Evolutionary conservation across 495 filamentous ascomycete species (phyloP), one percentile per base, ranked within the genome.

Genomic region (Penicillium canescens): DNA sequence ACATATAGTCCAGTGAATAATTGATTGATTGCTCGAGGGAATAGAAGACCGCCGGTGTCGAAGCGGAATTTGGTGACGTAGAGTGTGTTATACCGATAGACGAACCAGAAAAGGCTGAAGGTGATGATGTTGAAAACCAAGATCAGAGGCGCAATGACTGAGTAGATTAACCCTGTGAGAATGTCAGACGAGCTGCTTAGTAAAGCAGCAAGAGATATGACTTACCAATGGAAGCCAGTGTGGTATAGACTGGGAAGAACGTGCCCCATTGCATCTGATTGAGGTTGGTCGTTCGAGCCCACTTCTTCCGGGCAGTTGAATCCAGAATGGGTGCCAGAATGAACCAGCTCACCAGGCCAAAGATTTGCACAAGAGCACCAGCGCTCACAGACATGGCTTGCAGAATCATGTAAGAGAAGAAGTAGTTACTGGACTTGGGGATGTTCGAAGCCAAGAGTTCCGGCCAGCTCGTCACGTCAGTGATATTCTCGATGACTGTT

Each of bases 401-500:
- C 16, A 98, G 83, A 66, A 98, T 85, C 85, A 98, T 91, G 77
- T 98, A 98, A 4, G 90, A 91, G 76, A 97, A 98, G 76, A 98
- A 98, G 71, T 96, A 98, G 65, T 97, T 96, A 55, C 90, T 87
- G 2, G 92, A 90, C 69, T 86, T 87, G 36, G 94, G 94, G 35
- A 98, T 78, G 58, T 93, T 93, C 26, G 76, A 65, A 2, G 93
- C 94, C 48, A 98, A 69, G n/a, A 90, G 75, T 21, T 83, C 65
- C 0, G 91, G 84, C 68, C 82, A 76, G 57, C 78, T 77, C 13
- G 69, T 69, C 39, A 90, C 82, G 52, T 91, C 72, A 11, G 82
- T 73, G n/a, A 83, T 67, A 7, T 92, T 70, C 7, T 81, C 69
- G 37, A 85, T 66, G 44, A 96, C 74, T 34, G 86, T 86, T 18